phyloP scores from a whole-genome alignment of 495 filamentous ascomycete genomes.

The Penicillium pulvis region DNA sequence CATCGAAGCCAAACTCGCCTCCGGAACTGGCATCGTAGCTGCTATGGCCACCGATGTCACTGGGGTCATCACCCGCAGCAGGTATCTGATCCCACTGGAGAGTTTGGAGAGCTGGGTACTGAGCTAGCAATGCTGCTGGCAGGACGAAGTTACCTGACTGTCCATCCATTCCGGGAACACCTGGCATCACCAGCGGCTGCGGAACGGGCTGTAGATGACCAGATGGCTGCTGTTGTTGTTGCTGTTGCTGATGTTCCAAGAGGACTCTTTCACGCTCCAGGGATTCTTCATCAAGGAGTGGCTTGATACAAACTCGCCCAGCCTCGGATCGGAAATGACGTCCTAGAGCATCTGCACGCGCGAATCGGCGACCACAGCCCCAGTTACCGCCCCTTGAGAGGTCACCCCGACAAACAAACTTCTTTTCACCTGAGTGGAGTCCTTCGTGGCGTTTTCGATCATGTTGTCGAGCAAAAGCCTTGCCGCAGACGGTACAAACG shows the following conservation, averaged over 20 bases:
- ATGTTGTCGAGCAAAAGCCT: constrained; percentile 93
- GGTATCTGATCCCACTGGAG: constrained; percentile 73
- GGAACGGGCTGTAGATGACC: constrained; percentile 45
- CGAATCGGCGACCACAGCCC: constrained; percentile 93
- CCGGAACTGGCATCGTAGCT: constrained; percentile 90
- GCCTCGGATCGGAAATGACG: constrained; percentile 98
- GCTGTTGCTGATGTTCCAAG: constrained; percentile 52
- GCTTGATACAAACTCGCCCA: constrained; percentile 93
- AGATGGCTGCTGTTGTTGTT: constrained; percentile 36
- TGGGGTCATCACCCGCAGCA: constrained; percentile 57
- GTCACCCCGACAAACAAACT: constrained; percentile 92
- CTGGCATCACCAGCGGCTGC: constrained; percentile 45
- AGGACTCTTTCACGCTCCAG: constrained; percentile 69
- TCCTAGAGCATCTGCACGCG: constrained; percentile 91
- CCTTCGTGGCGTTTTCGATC: constrained; percentile 92
- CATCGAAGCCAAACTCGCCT: constrained; percentile 53
- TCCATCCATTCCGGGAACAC: constrained; percentile 43
- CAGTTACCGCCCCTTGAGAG: constrained; percentile 79
- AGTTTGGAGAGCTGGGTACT: constrained; percentile 86
- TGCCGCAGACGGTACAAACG: constrained; percentile 94
- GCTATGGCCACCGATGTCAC: constrained; percentile 76
- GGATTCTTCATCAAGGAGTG: constrained; percentile 87
- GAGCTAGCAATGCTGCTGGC: constrained; percentile 82
- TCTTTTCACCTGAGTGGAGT: constrained; percentile 90
- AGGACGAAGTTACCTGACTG: constrained; percentile 64